These are phyloP conservation scores for Neopestalotiopsis sp. DNA, from an alignment of 2,329 filamentous ascomycete species.

Conservation along the genomic window DNA sequence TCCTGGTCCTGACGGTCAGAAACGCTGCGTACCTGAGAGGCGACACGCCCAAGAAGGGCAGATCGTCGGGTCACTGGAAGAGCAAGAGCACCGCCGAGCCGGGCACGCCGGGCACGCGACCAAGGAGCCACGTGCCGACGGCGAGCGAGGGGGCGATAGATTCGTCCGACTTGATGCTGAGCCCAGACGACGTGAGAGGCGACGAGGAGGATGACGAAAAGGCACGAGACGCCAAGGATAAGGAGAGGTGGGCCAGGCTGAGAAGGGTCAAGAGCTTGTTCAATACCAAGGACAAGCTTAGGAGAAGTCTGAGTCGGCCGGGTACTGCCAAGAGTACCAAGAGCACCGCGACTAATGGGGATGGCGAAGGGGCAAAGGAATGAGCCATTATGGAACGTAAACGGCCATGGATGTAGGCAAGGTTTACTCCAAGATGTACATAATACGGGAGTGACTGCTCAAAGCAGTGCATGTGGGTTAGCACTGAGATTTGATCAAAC, in stretches of 20 bases:
- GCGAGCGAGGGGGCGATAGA: constrained; percentile 20
- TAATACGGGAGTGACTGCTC: neutral
- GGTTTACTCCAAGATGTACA: neutral
- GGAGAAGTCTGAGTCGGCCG: constrained; percentile 43
- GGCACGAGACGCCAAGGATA: constrained; percentile 64
- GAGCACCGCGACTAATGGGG: neutral
- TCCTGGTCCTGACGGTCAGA: constrained; percentile 57
- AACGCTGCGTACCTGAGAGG: constrained; percentile 61
- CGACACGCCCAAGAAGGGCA: constrained; percentile 29
- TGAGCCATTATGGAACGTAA: neutral
- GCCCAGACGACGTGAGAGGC: constrained; percentile 34
- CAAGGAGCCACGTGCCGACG: constrained; percentile 1
- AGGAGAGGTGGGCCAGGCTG: constrained; percentile 74
- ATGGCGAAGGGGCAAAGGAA: neutral
- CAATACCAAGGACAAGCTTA: constrained; percentile 60
- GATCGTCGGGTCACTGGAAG: constrained; percentile 35
- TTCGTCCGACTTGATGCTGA: constrained; percentile 23
- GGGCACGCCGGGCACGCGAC: constrained; percentile 5
- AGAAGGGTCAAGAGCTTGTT: constrained; percentile 75
- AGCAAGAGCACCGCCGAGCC: constrained; percentile 28
- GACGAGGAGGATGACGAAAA: constrained; percentile 48
- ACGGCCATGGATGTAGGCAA: neutral
- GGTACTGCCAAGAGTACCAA: constrained; percentile 36
- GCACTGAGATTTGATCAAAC: no score
- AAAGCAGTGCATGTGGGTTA: no score